Conservation (phyloP, 225 moss, liverwort and hornwort genomes). For the Neckera pumila region DNA sequence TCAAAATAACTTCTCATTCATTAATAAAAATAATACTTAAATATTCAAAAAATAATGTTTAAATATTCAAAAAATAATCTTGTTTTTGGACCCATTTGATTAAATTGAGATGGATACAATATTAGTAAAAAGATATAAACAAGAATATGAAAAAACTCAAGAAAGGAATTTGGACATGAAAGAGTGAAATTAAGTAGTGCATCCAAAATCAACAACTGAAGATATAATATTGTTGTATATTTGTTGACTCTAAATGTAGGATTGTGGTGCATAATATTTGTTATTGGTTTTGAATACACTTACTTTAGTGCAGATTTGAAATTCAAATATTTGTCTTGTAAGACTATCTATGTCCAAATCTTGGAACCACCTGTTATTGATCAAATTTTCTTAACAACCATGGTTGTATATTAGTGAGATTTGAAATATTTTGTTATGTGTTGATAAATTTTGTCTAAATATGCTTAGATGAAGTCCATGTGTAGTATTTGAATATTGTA, state of each 20-base stretch:
- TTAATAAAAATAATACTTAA: not conserved
- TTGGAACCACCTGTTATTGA: not conserved
- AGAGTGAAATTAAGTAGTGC: not conserved
- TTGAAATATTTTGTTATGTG: not conserved
- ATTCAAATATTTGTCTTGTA: not conserved
- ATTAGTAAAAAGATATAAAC: not conserved
- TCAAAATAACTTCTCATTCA: not conserved
- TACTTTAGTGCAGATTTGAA: not conserved
- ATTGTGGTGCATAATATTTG: not conserved
- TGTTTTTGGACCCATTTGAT: not conserved
- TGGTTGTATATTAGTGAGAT: accelerated
- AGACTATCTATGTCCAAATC: not conserved
- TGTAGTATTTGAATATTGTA: not conserved
- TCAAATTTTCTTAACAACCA: not conserved
- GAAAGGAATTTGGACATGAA: not conserved
- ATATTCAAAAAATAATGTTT: not conserved
- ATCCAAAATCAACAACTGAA: too few relatives aligned
- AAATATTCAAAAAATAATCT: not conserved
- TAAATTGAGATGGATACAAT: not conserved
- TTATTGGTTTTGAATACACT: not conserved
- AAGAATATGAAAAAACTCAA: not conserved
- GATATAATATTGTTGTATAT: not conserved
- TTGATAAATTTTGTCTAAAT: not conserved
- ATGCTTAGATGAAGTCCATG: not conserved
- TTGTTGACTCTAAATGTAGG: not conserved